Conservation (phyloP, 1,284 basidiomycete genomes). For the Ceratobasidium papillatum region DNA sequence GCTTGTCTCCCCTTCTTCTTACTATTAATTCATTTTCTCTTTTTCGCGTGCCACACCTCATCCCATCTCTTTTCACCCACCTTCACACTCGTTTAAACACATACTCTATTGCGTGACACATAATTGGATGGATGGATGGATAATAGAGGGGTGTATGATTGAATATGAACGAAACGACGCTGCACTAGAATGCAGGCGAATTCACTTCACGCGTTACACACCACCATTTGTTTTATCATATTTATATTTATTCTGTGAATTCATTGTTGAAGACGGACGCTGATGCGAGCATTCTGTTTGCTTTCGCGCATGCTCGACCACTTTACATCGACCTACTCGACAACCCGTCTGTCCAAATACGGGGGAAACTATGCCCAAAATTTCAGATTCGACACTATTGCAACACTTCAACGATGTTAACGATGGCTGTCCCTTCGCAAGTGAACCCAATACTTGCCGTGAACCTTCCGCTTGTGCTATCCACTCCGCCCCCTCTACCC, state of each 20-base stretch:
- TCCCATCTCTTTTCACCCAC: conserved; percentile 15
- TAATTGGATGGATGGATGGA: conserved; percentile 42
- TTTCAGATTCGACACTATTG: conserved; percentile 47
- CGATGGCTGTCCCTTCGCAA: conserved; percentile 56
- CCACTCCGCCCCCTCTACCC: conserved; percentile 48
- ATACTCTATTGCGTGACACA: conserved; percentile 34
- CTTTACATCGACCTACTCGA: not conserved
- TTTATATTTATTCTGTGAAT: conserved; percentile 42
- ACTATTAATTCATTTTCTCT: conserved; percentile 32
- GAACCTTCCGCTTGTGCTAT: conserved; percentile 55
- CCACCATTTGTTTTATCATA: conserved; percentile 37
- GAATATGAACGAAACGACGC: conserved; percentile 38
- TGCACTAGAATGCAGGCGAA: conserved; percentile 29
- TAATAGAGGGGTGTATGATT: conserved; percentile 38
- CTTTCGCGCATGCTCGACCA: conserved; percentile 23
- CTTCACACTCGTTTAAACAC: conserved; percentile 38
- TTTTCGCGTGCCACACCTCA: conserved; percentile 18
- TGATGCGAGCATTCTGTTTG: conserved; percentile 39
- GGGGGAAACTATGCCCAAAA: conserved; percentile 35
- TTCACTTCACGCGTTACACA: conserved; percentile 33
- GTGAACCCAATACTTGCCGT: conserved; percentile 57
- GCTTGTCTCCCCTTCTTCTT: conserved; percentile 46
- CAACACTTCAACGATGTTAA: conserved; percentile 50
- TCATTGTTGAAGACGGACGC: conserved; percentile 41
- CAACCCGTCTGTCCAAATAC: conserved; percentile 27